Conservation (phyloP, 192 early-diverging fungal genomes). For the Glomus cerebriforme region DNA sequence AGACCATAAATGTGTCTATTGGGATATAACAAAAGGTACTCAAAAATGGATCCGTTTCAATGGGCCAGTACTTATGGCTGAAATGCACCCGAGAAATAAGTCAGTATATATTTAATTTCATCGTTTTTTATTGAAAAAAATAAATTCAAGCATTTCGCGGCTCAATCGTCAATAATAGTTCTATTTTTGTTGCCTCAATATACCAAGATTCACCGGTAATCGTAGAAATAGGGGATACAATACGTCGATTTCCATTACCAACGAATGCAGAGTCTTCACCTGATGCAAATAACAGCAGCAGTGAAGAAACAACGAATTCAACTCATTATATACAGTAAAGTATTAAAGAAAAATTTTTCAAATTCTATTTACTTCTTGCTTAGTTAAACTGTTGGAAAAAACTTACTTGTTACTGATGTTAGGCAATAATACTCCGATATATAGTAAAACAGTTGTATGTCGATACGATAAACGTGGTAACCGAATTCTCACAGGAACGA, state of each 20-base stretch:
- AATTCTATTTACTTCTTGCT: slow-evolving; percentile 30
- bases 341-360: not conserved
- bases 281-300: not conserved
- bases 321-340: not conserved
- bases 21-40: slow-evolving; percentile 73
- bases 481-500: slow-evolving; percentile 65
- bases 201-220: slow-evolving; percentile 50
- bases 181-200: slow-evolving; percentile 53
- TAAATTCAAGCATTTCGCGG: not conserved
- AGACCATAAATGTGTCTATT: slow-evolving; percentile 83
- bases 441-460: slow-evolving; percentile 37
- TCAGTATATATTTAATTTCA: slow-evolving; percentile 49
- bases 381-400: slow-evolving; percentile 31
- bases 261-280: not conserved
- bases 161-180: slow-evolving; percentile 36
- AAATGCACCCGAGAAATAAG: slow-evolving; percentile 81
- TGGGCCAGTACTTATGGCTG: slow-evolving; percentile 69
- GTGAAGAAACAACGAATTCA: not conserved
- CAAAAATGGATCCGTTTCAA: slow-evolving; percentile 65
- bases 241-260: slow-evolving; percentile 35
- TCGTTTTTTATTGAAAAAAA: slow-evolving; percentile 39
- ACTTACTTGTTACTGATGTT: slow-evolving; percentile 47
- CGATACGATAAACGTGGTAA: slow-evolving; percentile 48
- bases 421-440: slow-evolving; percentile 43
- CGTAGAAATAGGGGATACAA: slow-evolving; percentile 46